Percentiles rank a stretch among this genome's conserved stretches.
Evolutionary conservation across 345 rosid genomes (phyloP).

Genomic region (Trapa bicornis): DNA sequence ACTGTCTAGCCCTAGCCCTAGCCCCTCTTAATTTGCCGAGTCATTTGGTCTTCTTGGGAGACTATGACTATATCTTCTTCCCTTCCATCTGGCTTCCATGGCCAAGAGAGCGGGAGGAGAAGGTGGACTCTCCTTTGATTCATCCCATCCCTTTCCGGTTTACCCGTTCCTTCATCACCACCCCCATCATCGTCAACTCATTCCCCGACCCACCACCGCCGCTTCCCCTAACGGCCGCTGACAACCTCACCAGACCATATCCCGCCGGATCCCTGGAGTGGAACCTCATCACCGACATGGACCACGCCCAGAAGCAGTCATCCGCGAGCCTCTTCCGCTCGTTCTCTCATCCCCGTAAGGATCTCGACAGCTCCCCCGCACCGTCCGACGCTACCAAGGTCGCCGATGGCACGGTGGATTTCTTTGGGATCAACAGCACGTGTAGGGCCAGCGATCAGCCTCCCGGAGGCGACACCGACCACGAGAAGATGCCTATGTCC

Average conservation of each 20-base stretch:
- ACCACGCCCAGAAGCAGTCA: constrained; percentile 9
- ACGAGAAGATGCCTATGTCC: neutral
- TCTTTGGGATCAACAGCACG: constrained; percentile 23
- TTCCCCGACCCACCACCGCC: constrained; percentile 15
- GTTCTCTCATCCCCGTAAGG: no score
- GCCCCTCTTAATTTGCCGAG: constrained; percentile 48
- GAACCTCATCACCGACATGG: no score
- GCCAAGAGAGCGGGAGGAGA: constrained; percentile 15
- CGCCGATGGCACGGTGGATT: constrained; percentile 38
- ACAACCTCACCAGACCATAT: neutral
- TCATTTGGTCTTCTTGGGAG: constrained; percentile 34
- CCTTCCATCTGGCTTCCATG: constrained; percentile 20
- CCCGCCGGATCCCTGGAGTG: no score
- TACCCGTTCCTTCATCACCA: constrained; percentile 13
- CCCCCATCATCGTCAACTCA: constrained; percentile 38
- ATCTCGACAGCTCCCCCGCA: neutral
- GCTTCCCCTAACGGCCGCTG: neutral
- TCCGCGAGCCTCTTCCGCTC: constrained; percentile 28
- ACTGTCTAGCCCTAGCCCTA: constrained; percentile 3
- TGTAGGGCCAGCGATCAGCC: neutral
- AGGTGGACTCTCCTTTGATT: constrained; percentile 49
- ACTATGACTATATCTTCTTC: constrained; percentile 1
- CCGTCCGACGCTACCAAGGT: constrained; percentile 9
- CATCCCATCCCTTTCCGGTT: constrained; percentile 14
- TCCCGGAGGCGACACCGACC: neutral